These are phyloP conservation scores for Neonectria sp. DNA, from an alignment of 2,329 filamentous ascomycete genomes.

Conservation along the genomic window DNA sequence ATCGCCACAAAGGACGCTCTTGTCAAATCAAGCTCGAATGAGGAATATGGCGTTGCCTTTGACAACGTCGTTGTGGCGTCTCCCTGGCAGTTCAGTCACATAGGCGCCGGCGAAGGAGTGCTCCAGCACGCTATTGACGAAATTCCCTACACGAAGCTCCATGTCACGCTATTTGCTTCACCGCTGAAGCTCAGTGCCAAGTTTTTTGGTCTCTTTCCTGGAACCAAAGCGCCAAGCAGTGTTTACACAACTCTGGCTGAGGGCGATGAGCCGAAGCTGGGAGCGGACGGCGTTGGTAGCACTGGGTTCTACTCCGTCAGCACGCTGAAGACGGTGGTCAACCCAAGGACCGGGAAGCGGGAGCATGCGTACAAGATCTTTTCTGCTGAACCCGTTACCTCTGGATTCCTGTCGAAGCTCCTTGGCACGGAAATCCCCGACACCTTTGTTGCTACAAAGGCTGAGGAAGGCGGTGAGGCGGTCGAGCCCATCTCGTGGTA, in stretches of 20 bases:
- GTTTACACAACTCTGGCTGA: conserved; percentile 86
- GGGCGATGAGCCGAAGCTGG: conserved; percentile 66
- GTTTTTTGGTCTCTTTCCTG: conserved; percentile 78
- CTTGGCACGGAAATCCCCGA: conserved; percentile 65
- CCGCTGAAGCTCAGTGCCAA: conserved; percentile 78
- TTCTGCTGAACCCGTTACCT: conserved; percentile 67
- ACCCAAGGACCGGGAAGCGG: conserved; percentile 67
- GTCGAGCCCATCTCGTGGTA: conserved; percentile 80
- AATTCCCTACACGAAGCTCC: conserved; percentile 88
- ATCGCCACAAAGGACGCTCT: conserved; percentile 56
- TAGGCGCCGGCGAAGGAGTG: conserved; percentile 75
- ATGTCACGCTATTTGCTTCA: conserved; percentile 92
- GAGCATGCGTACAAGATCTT: conserved; percentile 79
- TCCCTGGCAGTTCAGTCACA: conserved; percentile 85
- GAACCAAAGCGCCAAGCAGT: conserved; percentile 75
- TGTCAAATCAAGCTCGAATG: conserved; percentile 42
- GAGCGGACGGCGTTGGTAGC: conserved; percentile 75
- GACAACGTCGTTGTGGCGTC: conserved; percentile 88
- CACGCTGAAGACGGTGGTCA: conserved; percentile 75
- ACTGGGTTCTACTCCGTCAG: conserved; percentile 91
- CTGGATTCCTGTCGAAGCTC: conserved; percentile 67
- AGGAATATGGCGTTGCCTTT: conserved; percentile 69
- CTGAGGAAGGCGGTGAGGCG: conserved; percentile 52
- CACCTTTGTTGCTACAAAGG: conserved; percentile 51
- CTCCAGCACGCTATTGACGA: conserved; percentile 79